Evolutionary conservation across 257 asterid species (phyloP), one percentile per base, ranked within the genome.

Genomic region (Rehmannia glutinosa): DNA sequence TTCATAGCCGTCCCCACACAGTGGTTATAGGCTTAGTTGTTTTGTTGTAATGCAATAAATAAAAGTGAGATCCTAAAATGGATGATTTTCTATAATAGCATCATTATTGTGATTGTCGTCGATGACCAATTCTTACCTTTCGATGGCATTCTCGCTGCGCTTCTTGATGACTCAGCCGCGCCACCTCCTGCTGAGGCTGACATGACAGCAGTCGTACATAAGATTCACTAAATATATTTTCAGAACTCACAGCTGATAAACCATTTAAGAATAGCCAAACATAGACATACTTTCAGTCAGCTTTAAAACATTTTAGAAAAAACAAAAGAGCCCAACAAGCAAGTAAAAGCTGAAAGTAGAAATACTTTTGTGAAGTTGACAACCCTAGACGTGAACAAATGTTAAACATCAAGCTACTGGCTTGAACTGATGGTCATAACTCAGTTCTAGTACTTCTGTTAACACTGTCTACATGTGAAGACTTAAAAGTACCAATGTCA

Each of bases 111-210:
- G 78, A 78, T 75, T 66, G 76, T 74, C 79, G 83, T 79, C 83
- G 86, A 21, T n/a, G 39, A 53, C 39, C n/a, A n/a, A n/a, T 45
- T 52, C 67, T 66, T 84, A 91, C 99, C 90, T 67, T 81, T 50
- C 80, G 88, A 69, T 94, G 99, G 68, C 82, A 77, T 68, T 80
- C 90, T 70, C 90, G 84, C 75, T 88, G 97, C 2, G 88, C 82
- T 77, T 78, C 71, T 80, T 85, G 97, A 85, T 94, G 97, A 50
- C 70, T 72, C 66, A 60, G 66, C 72, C 97, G 89, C 30, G 83
- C 83, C 64, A 69, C 55, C 83, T 91, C 97, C 60, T 79, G 84
- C 77, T 69, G 73, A 76, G 80, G 73, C 99, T 94, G 84, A 25
- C 30, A 36, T 23, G 36, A 38, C 64, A 68, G 64, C 10, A 41